Evolutionary conservation across 768 basidiomycete genomes (phyloP), one percentile per base, ranked within the genome.

Genomic region (Boletus subcaerulescens): DNA sequence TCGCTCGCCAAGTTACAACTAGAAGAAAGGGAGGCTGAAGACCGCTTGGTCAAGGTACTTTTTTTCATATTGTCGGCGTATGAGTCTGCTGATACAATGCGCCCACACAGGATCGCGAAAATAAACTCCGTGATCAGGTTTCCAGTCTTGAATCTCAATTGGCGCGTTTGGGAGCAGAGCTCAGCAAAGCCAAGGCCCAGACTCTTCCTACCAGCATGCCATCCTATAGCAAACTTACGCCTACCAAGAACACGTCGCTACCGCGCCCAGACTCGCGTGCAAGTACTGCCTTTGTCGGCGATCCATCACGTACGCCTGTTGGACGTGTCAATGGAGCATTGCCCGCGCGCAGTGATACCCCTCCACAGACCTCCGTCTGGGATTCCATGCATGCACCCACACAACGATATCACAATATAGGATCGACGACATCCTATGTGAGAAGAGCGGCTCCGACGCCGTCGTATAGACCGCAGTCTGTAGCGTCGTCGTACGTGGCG

Each of bases 211-310:
- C 70, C 55, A 66, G 68, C 32, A 58, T 68, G 50, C 61, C 80
- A 41, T 72, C 77, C 58, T 76, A 75, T 62, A 45, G 72, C 71
- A 50, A 82, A 79, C 50, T 43, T 14, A 29, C n/a, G 8, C 46
- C 53, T 2, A 32, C 38, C 45, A 72, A 74, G 55, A 65, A 67
- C 22, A 74, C 78, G 46, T 72, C 77, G 3, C 78, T 79, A 38
- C 73, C 80, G 22, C 84, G 89, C 32, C 86, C 89, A n/a, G 85
- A 87, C 65, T 91, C 89, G 12, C 84, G 89, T 10, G 74, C 84
- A 6, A 90, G 87, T 70, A 86, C 84, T 0, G 65, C 81, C 42
- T 84, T 84, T 62, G 73, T 70, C 38, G 74, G 73, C 17, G 76
- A 77, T 47, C 81, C 83, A 17, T 74, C 80, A 36, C 74, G 70